A percentile compares a stretch with the other conserved stretches of the same genome.
Conservation (phyloP, 441 rosid genomes). For the Pelargonium australe region DNA sequence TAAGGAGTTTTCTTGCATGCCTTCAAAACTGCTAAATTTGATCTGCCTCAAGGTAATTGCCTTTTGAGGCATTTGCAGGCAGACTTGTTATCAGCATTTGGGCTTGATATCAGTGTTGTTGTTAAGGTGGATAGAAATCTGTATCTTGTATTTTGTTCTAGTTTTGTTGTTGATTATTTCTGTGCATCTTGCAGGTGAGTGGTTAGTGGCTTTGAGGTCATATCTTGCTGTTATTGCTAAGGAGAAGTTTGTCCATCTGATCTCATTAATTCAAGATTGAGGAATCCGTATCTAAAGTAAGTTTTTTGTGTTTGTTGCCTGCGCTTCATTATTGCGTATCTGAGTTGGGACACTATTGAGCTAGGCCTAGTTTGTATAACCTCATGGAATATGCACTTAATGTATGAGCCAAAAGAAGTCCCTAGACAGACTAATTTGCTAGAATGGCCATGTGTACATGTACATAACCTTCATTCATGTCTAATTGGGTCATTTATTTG, state of each 20-base stretch:
- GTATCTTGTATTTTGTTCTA: slow-evolving; percentile 1
- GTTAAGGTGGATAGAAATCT: background rate
- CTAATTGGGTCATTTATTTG: slow-evolving; percentile 16
- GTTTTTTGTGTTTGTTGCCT: slow-evolving; percentile 14
- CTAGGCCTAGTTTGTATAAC: background rate
- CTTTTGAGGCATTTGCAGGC: slow-evolving; percentile 22
- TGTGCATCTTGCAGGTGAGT: slow-evolving; percentile 12
- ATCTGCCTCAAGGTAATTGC: slow-evolving; percentile 28
- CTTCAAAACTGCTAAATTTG: slow-evolving; percentile 18
- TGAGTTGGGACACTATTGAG: background rate
- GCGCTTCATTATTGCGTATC: slow-evolving; percentile 2
- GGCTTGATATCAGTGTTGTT: slow-evolving; percentile 19
- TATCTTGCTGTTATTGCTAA: background rate
- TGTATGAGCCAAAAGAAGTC: background rate
- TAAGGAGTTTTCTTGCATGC: slow-evolving; percentile 22
- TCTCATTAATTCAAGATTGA: slow-evolving; percentile 23
- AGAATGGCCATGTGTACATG: background rate
- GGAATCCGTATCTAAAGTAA: slow-evolving; percentile 26
- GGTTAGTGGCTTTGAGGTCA: background rate
- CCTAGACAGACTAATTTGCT: background rate
- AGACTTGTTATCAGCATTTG: slow-evolving; percentile 23
- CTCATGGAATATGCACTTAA: background rate
- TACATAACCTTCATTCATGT: background rate
- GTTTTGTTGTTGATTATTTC: slow-evolving; percentile 9
- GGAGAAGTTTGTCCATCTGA: background rate